Base-by-base conservation (phyloP, 2,329 filamentous ascomycete genomes). In the Tricladium varicosporioides region DNA sequence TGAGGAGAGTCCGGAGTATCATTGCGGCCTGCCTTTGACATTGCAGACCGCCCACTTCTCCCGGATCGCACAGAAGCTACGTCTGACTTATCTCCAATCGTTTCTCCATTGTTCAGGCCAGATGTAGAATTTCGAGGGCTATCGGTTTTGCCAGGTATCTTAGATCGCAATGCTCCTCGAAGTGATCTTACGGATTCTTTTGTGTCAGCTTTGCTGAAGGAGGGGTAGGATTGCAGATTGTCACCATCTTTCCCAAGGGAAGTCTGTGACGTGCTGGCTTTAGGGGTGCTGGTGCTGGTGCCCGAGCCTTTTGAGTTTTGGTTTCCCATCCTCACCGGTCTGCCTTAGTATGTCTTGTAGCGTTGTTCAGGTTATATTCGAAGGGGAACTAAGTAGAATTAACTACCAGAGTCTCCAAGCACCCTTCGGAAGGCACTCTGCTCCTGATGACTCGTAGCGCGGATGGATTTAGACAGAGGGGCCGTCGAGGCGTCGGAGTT, bases 161-260 rank as follows among this genome's bases (percentile, higher is more conserved):
- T 97, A 60, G 91, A 95, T 59, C 91, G 84, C 65, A 97, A 82
- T 3, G 65, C 64, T 8, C 86, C 88, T 65, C 90, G 85, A 73
- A 97, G 86, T 4, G 92, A 97, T 63, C 92, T 88, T 32, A 88
- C 85, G 5, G 92, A 97, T 64, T 96, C 92, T 72, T 92, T 93
- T 27, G 93, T 97, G 71, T 97, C 93, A 56, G 92, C 91, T 71
- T 89, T 88, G 75, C 87, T 89, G 72, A 97, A 93, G 27, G 93
- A 96, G 27, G 92, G 93, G 73, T 94, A 96, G 31, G 91, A 89
- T 73, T 91, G 88, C 58, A 97, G 78, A 60, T 60, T 63, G 32
- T 68, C 63, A 36, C 55, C 51, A 27, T 55, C 60, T 53, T 59
- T 65, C 43, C 68, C 64, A 13, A 70, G 48, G n/a, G 68, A 69